These are phyloP conservation scores for Umbelopsis isabellina DNA, from an alignment of 192 early-diverging fungal species.

Conservation along the genomic window DNA sequence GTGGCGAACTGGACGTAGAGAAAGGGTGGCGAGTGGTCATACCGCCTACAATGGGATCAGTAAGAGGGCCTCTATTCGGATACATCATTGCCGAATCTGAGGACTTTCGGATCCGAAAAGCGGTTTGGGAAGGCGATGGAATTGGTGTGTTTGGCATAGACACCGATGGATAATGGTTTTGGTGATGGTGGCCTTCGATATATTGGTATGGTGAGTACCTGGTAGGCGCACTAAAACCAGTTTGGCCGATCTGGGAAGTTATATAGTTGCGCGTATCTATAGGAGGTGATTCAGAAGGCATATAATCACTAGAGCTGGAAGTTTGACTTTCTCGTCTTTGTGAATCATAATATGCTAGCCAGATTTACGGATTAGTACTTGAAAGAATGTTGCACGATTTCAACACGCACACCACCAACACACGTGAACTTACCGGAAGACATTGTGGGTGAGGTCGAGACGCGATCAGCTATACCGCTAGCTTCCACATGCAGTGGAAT, in stretches of 20 bases:
- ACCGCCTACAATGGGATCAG: neutral
- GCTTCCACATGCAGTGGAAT: slow-evolving; percentile 35
- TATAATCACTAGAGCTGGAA: slow-evolving; percentile 5
- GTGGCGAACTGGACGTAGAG: neutral
- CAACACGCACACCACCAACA: neutral
- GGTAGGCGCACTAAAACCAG: neutral
- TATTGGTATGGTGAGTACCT: slow-evolving; percentile 1
- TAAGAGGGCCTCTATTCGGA: neutral
- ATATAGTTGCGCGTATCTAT: slow-evolving; percentile 15
- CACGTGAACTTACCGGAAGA: neutral
- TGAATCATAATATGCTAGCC: slow-evolving; percentile 1
- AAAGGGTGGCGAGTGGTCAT: neutral
- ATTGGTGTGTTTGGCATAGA: slow-evolving; percentile 15
- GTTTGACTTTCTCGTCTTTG: slow-evolving; percentile 16
- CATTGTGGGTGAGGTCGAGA: slow-evolving; percentile 10
- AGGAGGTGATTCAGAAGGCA: neutral
- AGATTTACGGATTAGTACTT: neutral
- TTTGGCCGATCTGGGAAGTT: neutral
- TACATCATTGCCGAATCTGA: slow-evolving; percentile 10
- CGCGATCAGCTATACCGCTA: neutral
- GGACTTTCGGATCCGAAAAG: neutral
- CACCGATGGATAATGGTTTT: neutral
- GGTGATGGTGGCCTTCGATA: neutral
- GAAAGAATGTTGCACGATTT: neutral
- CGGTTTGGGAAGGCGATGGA: slow-evolving; percentile 1